Evolutionary conservation across 108 stramenopile genomes (phyloP), one percentile per base, ranked within the genome.

Genomic region (Cyclotella sp.): DNA sequence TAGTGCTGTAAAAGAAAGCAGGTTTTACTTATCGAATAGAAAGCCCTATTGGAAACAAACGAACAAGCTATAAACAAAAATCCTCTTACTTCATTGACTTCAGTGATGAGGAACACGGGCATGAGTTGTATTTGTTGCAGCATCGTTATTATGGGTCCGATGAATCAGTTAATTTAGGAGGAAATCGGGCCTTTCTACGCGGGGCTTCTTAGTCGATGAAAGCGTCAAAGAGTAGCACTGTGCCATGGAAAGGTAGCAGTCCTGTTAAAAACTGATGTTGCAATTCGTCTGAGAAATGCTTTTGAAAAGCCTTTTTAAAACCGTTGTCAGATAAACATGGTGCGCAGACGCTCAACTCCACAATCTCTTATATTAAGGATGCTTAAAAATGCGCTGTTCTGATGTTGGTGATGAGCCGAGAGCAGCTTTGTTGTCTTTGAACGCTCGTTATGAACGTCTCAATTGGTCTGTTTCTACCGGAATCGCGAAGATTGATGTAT

Each of bases 131-230:
- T 79, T 87, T 89, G 24, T 92, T 90, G 91, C 84, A 85, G 57
- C 95, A 96, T 80, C 79, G 95, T 47, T 96, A 93, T 81, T 91
- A 93, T 79, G 95, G 95, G 0, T 85, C 92, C 3, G 95, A 96
- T 84, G 95, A 92, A 41, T 92, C 90, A 11, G 93, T 96, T 30
- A 92, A 94, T 69, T 68, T 96, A 22, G 93, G 95, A 0, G 84
- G 89, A 13, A 84, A 85, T 3, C 83, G 88, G 29, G 44, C 78
- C 28, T 49, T 34, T 58, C 52, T 63, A 15, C 53, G 55, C 18
- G 65, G 63, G 21, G 52, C 41, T 29, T 13, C 22, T 62, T 9
- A 60, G 9, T 57, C 47, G 26, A 52, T 46, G 55, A 76, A 76
- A 69, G 34, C 63, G 34, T 42, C 29, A 12, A 77, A 72, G 26